A percentile compares a stretch with the other conserved stretches of the same genome.
Evolutionary conservation across 2,329 filamentous ascomycete species (phyloP).

Genomic region (Penicillium sp.): DNA sequence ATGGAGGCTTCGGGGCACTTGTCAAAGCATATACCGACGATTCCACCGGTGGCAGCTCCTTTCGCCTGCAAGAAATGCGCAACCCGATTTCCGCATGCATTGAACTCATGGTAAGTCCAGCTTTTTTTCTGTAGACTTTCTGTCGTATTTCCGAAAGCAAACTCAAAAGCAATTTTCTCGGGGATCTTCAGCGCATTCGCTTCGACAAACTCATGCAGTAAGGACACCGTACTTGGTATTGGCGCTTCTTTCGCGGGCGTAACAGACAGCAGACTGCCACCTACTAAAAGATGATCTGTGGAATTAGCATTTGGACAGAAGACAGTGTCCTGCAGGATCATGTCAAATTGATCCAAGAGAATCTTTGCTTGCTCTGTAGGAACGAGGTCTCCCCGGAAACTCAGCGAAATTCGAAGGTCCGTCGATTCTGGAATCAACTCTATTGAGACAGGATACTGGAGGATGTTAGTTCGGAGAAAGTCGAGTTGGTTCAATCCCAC

Average conservation of each 20-base stretch:
- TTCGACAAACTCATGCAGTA: constrained; percentile 79
- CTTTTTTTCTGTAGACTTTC: constrained; percentile 45
- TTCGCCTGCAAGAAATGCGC: constrained; percentile 59
- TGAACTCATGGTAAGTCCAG: constrained; percentile 74
- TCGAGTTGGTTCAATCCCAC: constrained; percentile 11
- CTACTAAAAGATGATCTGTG: constrained; percentile 37
- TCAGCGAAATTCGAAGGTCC: constrained; percentile 60
- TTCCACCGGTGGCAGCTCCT: constrained; percentile 53
- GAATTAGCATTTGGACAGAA: constrained; percentile 44
- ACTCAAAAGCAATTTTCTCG: constrained; percentile 67
- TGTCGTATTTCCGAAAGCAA: constrained; percentile 57
- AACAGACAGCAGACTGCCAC: constrained; percentile 54
- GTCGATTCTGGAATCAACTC: constrained; percentile 63
- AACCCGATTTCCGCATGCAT: constrained; percentile 67
- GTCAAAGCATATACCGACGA: constrained; percentile 75
- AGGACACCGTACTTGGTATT: constrained; percentile 55
- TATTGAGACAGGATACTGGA: constrained; percentile 68
- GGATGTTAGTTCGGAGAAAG: constrained; percentile 10
- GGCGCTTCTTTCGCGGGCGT: constrained; percentile 57
- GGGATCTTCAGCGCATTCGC: constrained; percentile 55
- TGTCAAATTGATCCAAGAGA: constrained; percentile 69
- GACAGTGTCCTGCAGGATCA: constrained; percentile 58
- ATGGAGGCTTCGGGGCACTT: constrained; percentile 84
- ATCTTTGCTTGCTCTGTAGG: constrained; percentile 64
- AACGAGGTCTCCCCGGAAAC: constrained; percentile 61